Evolutionary conservation across 2,329 filamentous ascomycete genomes (phyloP).

Genomic region (Penicillium sp.): DNA sequence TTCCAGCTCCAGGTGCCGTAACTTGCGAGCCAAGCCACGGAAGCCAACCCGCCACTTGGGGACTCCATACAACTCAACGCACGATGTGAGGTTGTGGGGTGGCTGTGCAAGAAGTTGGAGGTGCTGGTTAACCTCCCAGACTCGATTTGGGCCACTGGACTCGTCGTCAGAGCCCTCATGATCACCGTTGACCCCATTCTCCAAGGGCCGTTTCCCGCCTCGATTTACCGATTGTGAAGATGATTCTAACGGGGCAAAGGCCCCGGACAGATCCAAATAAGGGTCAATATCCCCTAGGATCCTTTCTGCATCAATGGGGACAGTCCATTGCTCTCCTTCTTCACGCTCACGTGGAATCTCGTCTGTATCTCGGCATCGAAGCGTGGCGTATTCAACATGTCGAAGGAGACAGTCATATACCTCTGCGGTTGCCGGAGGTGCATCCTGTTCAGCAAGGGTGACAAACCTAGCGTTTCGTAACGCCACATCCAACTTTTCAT

Average conservation of each 20-base stretch:
- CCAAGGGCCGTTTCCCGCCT: conserved; percentile 34
- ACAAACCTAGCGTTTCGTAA: conserved; percentile 77
- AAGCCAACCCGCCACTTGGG: conserved; percentile 86
- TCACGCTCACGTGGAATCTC: conserved; percentile 44
- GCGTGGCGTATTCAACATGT: conserved; percentile 67
- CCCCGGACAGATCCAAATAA: conserved; percentile 36
- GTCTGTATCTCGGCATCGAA: conserved; percentile 59
- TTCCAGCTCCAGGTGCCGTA: conserved; percentile 79
- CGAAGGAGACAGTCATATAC: conserved; percentile 76
- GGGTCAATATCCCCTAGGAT: conserved; percentile 40
- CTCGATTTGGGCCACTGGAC: conserved; percentile 24
- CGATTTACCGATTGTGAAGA: conserved; percentile 22
- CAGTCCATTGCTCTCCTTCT: conserved; percentile 41
- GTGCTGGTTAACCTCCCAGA: conserved; percentile 40
- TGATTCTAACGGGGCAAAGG: conserved; percentile 35
- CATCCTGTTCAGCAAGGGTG: conserved; percentile 67
- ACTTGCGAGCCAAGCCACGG: conserved; percentile 64
- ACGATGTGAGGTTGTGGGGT: conserved; percentile 38
- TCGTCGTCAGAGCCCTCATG: conserved; percentile 48
- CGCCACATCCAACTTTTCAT: conserved; percentile 79
- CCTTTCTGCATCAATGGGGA: conserved; percentile 35
- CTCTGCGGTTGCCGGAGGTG: conserved; percentile 72
- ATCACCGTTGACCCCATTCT: conserved; percentile 38
- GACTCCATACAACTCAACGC: conserved; percentile 48
- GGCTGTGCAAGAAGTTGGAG: conserved; percentile 52